Evolutionary conservation across 306 rosid species (phyloP).

Genomic region (Vicia sativa): DNA sequence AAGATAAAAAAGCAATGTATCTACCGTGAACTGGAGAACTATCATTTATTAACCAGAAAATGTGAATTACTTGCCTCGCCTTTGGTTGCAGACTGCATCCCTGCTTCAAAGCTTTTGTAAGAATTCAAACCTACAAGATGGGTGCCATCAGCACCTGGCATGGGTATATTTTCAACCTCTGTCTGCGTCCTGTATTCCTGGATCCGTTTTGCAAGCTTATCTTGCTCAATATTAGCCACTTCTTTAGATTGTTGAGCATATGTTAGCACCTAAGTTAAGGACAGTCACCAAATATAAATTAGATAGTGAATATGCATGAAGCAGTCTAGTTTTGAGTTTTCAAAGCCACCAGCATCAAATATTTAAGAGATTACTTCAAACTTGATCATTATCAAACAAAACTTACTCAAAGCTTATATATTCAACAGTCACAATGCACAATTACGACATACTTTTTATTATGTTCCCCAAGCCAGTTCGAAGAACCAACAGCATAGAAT

Average conservation of each 20-base stretch:
- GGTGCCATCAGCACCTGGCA: conserved; percentile 53
- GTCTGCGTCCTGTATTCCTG: conserved; percentile 95
- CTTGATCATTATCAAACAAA: conserved; percentile 31
- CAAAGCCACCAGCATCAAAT: conserved; percentile 9
- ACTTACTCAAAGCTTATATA: conserved; percentile 12
- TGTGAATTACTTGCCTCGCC: conserved; percentile 71
- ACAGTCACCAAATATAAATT: conserved; percentile 25
- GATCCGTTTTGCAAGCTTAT: conserved; percentile 94
- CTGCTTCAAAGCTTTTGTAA: conserved; percentile 62
- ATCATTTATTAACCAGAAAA: conserved; percentile 25
- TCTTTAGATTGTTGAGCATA: conserved; percentile 97
- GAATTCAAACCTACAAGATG: conserved; percentile 61
- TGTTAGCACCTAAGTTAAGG: conserved; percentile 72
- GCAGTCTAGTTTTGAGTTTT: conserved; percentile 5
- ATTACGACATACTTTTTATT: not conserved
- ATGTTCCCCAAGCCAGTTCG: conserved; percentile 18
- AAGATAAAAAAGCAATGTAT: conserved; percentile 18
- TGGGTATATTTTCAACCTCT: conserved; percentile 64
- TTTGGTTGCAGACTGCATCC: conserved; percentile 52
- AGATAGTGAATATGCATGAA: conserved; percentile 18
- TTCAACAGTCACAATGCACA: conserved; percentile 5
- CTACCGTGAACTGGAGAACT: conserved; percentile 24
- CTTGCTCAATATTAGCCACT: conserved; percentile 88
- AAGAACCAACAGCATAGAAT: conserved; percentile 20
- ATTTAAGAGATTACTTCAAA: conserved; percentile 27